Evolutionary conservation across 2,329 filamentous ascomycete genomes (phyloP).

Genomic region (Dothistroma pini): DNA sequence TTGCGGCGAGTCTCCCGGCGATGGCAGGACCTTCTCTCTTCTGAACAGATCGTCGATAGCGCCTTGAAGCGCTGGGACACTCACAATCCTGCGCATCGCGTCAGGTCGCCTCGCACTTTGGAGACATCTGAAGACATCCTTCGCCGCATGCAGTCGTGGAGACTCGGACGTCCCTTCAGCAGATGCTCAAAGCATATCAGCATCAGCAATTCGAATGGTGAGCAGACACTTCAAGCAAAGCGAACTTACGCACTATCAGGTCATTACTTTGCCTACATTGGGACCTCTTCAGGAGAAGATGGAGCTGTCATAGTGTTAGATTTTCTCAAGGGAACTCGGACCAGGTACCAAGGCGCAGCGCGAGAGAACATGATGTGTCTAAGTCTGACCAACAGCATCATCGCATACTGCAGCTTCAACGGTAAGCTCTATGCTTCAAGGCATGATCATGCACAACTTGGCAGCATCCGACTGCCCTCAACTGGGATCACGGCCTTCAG

Average conservation of each 20-base stretch:
- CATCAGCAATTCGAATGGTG: background rate
- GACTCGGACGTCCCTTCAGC: background rate
- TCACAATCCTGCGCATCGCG: background rate
- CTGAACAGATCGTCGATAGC: constrained; percentile 9
- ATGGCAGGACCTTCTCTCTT: constrained; percentile 34
- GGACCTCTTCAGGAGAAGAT: too few relatives aligned
- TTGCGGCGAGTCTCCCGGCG: constrained; percentile 32
- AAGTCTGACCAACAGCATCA: background rate
- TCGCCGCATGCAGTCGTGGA: background rate
- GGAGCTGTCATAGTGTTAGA: background rate
- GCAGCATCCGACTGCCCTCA: background rate
- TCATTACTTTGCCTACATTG: background rate
- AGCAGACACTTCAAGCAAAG: background rate
- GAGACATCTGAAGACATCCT: background rate
- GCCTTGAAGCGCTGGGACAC: constrained; percentile 1
- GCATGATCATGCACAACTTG: background rate
- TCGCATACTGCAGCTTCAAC: constrained; percentile 2
- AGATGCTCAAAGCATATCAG: background rate
- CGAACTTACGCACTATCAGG: background rate
- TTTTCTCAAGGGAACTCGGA: background rate
- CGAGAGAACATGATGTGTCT: background rate
- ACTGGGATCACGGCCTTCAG: background rate
- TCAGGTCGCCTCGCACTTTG: background rate
- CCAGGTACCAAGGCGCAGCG: background rate
- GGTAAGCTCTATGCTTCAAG: constrained; percentile 4